These are phyloP conservation scores for Setaria italica DNA, from an alignment of 202 grass and related monocot species.

Conservation along the genomic window DNA sequence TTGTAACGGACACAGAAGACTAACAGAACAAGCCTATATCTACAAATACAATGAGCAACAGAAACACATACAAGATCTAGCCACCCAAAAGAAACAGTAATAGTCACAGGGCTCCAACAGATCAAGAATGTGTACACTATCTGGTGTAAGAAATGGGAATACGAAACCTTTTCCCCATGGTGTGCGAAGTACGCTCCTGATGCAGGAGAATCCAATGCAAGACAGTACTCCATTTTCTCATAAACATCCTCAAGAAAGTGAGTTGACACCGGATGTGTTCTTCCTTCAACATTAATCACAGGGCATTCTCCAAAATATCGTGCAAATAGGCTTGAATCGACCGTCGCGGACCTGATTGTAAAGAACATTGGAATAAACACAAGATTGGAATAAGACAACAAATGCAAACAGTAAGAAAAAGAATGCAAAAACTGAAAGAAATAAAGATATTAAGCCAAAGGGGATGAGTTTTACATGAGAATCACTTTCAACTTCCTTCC, in stretches of 20 bases:
- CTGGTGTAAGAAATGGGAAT: conserved; percentile 24
- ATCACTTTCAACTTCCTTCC: conserved; percentile 88
- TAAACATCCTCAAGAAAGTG: conserved; percentile 97
- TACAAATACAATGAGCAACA: conserved; percentile 24
- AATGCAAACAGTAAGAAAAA: conserved; percentile 9
- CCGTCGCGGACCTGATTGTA: conserved; percentile 86
- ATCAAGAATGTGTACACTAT: conserved; percentile 35
- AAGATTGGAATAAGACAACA: conserved; percentile 16
- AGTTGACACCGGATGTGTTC: conserved; percentile 92
- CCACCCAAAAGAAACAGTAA: conserved; percentile 19
- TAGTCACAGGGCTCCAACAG: conserved; percentile 23
- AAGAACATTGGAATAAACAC: conserved; percentile 30
- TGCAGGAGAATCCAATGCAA: conserved; percentile 87
- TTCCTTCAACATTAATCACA: conserved; percentile 96
- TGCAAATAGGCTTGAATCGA: conserved; percentile 91
- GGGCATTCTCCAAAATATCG: conserved; percentile 89
- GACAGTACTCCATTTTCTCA: conserved; percentile 84
- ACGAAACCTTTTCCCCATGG: conserved; percentile 75
- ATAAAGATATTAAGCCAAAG: conserved; percentile 3
- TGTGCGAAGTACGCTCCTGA: conserved; percentile 70
- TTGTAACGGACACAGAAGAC: conserved; percentile 40
- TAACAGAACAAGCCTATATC: conserved; percentile 21
- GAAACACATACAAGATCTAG: conserved; percentile 17
- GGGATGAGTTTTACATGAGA: conserved; percentile 75
- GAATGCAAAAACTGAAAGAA: conserved; percentile 36